phyloP scores from a whole-genome alignment of 2,329 filamentous ascomycete species.

The Pseudocercospora musae region DNA sequence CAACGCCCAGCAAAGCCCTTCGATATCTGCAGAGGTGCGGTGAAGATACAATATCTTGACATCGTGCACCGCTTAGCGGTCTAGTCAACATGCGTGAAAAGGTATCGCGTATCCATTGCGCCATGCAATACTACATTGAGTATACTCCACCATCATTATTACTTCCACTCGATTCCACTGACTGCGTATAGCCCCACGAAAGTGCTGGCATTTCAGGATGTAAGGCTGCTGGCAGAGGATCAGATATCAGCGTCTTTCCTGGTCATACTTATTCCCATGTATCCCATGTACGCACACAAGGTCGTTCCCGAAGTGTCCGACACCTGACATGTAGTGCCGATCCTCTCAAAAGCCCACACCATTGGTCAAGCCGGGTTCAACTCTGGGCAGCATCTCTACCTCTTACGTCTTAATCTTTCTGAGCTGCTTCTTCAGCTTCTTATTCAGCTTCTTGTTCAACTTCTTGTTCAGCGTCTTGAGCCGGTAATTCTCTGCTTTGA shows the following conservation, averaged over 20 bases:
- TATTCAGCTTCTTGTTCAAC: too few species aligned
- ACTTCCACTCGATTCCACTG: background rate
- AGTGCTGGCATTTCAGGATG: background rate
- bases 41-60: background rate
- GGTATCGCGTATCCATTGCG: background rate
- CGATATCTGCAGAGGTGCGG: background rate
- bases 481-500: background rate
- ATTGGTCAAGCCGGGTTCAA: background rate
- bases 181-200: background rate
- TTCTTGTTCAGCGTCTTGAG: too few species aligned
- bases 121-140: background rate
- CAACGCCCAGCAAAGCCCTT: background rate
- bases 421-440: background rate
- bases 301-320: background rate
- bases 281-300: background rate
- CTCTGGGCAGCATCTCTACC: background rate
- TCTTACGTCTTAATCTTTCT: background rate
- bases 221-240: background rate
- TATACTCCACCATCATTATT: background rate
- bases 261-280: background rate
- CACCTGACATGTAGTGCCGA: background rate
- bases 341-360: background rate
- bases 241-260: background rate
- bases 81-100: background rate
- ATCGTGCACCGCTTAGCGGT: background rate